phyloP scores from a whole-genome alignment of 2,329 filamentous ascomycete genomes.

The Sodiomyces alkalinus region DNA sequence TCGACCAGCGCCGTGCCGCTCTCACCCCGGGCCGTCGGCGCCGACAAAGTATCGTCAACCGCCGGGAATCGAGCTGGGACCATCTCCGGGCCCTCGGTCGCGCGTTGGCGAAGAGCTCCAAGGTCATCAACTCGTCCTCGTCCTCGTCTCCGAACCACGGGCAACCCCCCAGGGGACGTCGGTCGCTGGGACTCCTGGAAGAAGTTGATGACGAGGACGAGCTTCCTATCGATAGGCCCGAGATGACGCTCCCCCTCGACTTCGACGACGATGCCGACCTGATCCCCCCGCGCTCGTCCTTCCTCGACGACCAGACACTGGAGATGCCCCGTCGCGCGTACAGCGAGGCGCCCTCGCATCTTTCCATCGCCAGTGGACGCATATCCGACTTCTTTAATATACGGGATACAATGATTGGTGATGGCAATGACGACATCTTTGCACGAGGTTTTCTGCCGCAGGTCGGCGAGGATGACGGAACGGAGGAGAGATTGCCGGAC shows the following conservation, averaged over 20 bases:
- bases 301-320: constrained; percentile 42
- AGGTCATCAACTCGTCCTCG: constrained; percentile 32
- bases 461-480: constrained; percentile 10
- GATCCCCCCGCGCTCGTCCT: constrained; percentile 35
- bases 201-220: constrained; percentile 33
- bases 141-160: constrained; percentile 24
- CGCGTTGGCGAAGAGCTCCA: constrained; percentile 32
- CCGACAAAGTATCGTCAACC: constrained; percentile 39
- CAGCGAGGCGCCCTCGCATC: constrained; percentile 28
- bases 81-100: constrained; percentile 38
- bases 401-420: background rate
- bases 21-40: constrained; percentile 42
- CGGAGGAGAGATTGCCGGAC: constrained; percentile 22
- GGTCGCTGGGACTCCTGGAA: constrained; percentile 12
- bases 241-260: constrained; percentile 38
- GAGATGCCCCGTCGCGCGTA: constrained; percentile 40
- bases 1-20: constrained; percentile 42
- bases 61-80: constrained; percentile 40
- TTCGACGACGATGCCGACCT: constrained; percentile 34
- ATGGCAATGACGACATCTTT: background rate
- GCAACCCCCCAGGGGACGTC: constrained; percentile 11
- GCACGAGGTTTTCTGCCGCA: constrained; percentile 34
- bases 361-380: constrained; percentile 35
- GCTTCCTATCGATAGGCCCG: constrained; percentile 31
- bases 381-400: constrained; percentile 36